Evolutionary conservation across 73 alveolate species (phyloP).

Genomic region (Paramecium bursaria): DNA sequence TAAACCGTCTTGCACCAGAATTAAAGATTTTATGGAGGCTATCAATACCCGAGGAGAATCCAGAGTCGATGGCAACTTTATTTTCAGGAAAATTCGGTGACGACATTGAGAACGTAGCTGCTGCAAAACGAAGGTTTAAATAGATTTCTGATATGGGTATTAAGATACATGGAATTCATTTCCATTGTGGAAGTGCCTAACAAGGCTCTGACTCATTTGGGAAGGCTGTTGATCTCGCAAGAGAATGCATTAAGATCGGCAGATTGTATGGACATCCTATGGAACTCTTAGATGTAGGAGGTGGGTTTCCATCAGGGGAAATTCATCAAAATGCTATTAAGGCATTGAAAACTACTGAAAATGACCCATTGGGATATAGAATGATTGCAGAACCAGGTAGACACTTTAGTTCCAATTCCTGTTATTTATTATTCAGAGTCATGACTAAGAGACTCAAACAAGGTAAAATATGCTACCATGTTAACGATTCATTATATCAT

Average conservation of each 20-base stretch:
- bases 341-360: conserved; percentile 53
- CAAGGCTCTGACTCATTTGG: conserved; percentile 66
- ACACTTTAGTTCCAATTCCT: conserved; percentile 64
- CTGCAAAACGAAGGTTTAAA: conserved; percentile 58
- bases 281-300: conserved; percentile 71
- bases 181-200: conserved; percentile 69
- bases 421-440: conserved; percentile 56
- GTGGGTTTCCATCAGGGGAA: conserved; percentile 62
- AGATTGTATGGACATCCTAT: conserved; percentile 65
- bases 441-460: conserved; percentile 59
- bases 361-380: conserved; percentile 56
- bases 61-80: conserved; percentile 49
- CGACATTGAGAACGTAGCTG: conserved; percentile 40
- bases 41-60: conserved; percentile 63
- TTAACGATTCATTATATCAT: conserved; percentile 65
- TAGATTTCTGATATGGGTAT: conserved; percentile 57
- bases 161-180: conserved; percentile 63
- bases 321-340: conserved; percentile 45
- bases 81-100: conserved; percentile 69
- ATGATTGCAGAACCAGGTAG: conserved; percentile 74
- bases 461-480: conserved; percentile 59
- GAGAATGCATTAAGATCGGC: conserved; percentile 64
- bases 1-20: conserved; percentile 62
- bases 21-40: conserved; percentile 65
- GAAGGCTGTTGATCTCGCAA: conserved; percentile 63